Evolutionary conservation across 306 rosid genomes (phyloP).

Genomic region (Castanea sativa): DNA sequence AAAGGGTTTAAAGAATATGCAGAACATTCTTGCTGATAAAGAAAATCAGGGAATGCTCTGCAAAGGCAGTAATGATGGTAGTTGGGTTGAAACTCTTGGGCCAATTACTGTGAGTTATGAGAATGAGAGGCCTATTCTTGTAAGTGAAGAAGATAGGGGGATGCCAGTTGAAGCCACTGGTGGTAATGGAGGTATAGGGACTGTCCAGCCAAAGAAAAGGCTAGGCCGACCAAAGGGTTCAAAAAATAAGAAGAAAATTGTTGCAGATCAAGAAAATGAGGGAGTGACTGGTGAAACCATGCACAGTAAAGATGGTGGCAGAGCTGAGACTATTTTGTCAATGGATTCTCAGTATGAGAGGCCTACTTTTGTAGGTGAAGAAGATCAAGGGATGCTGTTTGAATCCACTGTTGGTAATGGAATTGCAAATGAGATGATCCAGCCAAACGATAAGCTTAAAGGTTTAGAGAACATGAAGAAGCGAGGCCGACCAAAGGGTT

Average conservation of each 20-base stretch:
- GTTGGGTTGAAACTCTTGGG: not conserved
- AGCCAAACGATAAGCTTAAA: not conserved
- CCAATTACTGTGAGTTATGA: not conserved
- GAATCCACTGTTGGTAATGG: conserved; percentile 19
- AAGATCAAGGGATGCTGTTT: not conserved
- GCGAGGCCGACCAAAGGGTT: conserved; percentile 12
- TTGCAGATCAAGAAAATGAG: conserved; percentile 2
- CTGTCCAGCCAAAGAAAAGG: conserved; percentile 15
- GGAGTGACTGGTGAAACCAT: not conserved
- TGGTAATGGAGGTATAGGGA: conserved; percentile 16
- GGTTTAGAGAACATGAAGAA: conserved; percentile 1
- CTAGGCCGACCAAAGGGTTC: conserved; percentile 42
- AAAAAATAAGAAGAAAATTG: conserved; percentile 24
- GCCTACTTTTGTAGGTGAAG: conserved; percentile 11
- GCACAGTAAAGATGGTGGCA: not conserved
- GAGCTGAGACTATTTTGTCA: not conserved
- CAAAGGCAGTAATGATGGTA: not conserved
- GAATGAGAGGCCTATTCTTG: conserved; percentile 20
- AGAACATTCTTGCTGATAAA: not conserved
- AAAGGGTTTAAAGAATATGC: conserved; percentile 19
- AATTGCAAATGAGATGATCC: conserved; percentile 11
- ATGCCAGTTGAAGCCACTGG: conserved; percentile 7
- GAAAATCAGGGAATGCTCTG: not conserved
- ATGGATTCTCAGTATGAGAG: not conserved
- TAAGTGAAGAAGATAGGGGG: conserved; percentile 18